Conservation (phyloP, 2,329 filamentous ascomycete species). For the Polytolypa hystricis region DNA sequence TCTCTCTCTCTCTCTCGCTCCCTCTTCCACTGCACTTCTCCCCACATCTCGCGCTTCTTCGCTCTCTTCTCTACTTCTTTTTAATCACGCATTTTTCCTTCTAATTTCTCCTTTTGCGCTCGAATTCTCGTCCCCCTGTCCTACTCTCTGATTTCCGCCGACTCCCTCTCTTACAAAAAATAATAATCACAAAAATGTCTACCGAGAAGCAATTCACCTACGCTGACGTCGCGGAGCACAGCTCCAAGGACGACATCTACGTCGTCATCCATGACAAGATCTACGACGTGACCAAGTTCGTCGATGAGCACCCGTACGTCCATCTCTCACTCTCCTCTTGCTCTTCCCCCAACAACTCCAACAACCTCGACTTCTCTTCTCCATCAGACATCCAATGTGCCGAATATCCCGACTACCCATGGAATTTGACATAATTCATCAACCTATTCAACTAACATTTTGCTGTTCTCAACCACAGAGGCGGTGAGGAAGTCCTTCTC, state of each 20-base stretch:
- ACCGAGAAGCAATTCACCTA: constrained; percentile 57
- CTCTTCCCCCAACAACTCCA: background rate
- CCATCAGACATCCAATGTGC: no score
- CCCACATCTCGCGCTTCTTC: no score
- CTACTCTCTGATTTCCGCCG: no score
- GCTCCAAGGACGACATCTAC: constrained; percentile 84
- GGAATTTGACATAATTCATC: constrained; percentile 13
- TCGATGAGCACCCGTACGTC: constrained; percentile 89
- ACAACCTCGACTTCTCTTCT: background rate
- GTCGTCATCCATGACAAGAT: constrained; percentile 93
- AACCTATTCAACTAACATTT: constrained; percentile 12
- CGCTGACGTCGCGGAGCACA: constrained; percentile 73
- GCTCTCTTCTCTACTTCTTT: no score
- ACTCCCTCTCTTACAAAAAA: background rate
- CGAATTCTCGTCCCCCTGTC: no score
- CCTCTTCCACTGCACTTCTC: no score
- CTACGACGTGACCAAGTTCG: constrained; percentile 78
- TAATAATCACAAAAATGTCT: constrained; percentile 35
- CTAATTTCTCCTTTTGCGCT: no score
- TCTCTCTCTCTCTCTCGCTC: background rate
- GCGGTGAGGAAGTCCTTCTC: constrained; percentile 95
- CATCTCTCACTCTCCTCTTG: constrained; percentile 2
- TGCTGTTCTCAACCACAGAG: constrained; percentile 45
- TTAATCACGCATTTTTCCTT: no score
- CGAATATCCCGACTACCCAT: no score